Evolutionary conservation across 2,329 filamentous ascomycete species (phyloP), one percentile per base, ranked within the genome.

Genomic region (Penicillium verrucosum): DNA sequence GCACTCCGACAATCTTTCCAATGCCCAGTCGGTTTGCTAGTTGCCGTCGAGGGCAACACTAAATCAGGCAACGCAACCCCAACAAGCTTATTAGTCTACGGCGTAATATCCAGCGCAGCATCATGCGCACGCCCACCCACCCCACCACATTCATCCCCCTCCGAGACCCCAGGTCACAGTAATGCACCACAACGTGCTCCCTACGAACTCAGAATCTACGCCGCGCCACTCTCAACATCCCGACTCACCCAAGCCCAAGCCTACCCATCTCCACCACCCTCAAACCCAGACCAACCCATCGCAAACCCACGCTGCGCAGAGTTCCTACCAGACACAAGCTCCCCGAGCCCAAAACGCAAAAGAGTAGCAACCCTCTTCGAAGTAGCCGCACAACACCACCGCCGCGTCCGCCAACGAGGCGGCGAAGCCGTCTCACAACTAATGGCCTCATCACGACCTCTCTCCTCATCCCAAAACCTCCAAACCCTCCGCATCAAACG

Each of bases 311-410:
- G 64, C 59, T 55, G 46, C 30, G 71, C 70, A 16, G 68, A 75
- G 40, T 77, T 77, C 43, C 66, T 77, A 14, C 73, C 70, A 3
- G 72, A 75, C 54, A 60, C 71, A 14, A 66, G 67, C 50, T 75
- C 74, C 1, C 73, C 73, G 5, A 77, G 73, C 43, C 74, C 74
- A 3, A 77, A 77, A 58, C 69, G 75, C 42, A 77, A 76, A 61
- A 70, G 75, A 36, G 73, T 77, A n/a, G 71, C 73, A 38, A 76
- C 69, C 1, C 65, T 77, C 2, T 77, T 77, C 43, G 74, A 77
- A 56, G 69, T 70, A 4, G 75, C 73, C 10, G 69, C 73, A 4
- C 73, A 76, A 47, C 73, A 76, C 63, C 75, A 77, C 56, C 72
- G 69, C 32, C 66, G 68, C 46, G 73, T 77, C 23, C 71, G 73